A percentile compares a stretch with the other conserved stretches of the same genome.
Evolutionary conservation across 306 rosid species (phyloP).

Genomic region (Acacia acuminata): DNA sequence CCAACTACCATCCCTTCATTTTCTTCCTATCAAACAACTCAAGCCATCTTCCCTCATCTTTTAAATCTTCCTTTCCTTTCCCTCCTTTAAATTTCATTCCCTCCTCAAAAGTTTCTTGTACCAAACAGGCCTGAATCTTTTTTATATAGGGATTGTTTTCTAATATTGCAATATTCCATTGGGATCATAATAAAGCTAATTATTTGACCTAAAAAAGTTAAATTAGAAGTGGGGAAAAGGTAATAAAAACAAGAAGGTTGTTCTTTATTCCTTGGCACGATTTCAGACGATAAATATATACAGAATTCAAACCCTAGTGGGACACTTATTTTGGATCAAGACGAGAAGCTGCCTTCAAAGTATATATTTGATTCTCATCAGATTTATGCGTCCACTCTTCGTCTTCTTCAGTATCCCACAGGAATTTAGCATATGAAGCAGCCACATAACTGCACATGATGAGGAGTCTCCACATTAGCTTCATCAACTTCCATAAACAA

Average conservation of each 20-base stretch:
- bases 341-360: slow-evolving; percentile 51
- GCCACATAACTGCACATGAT: slow-evolving; percentile 58
- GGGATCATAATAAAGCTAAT: neutral
- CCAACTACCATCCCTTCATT: too few species aligned
- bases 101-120: too few species aligned
- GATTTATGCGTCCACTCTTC: slow-evolving; percentile 34
- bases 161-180: neutral
- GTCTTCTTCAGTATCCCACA: slow-evolving; percentile 72
- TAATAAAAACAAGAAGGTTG: neutral
- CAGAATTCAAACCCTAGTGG: neutral
- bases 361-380: slow-evolving; percentile 28
- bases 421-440: slow-evolving; percentile 81
- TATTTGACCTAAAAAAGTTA: neutral
- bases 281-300: neutral
- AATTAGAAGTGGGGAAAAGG: neutral
- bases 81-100: too few species aligned
- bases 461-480: slow-evolving; percentile 15
- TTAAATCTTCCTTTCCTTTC: too few species aligned
- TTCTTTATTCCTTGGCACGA: neutral
- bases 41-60: too few species aligned
- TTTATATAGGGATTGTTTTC: neutral
- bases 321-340: neutral
- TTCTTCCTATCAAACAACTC: too few species aligned
- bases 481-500: neutral
- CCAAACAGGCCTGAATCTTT: too few species aligned